Conservation (phyloP, 2,329 filamentous ascomycete genomes). For the Diaporthe capsici region DNA sequence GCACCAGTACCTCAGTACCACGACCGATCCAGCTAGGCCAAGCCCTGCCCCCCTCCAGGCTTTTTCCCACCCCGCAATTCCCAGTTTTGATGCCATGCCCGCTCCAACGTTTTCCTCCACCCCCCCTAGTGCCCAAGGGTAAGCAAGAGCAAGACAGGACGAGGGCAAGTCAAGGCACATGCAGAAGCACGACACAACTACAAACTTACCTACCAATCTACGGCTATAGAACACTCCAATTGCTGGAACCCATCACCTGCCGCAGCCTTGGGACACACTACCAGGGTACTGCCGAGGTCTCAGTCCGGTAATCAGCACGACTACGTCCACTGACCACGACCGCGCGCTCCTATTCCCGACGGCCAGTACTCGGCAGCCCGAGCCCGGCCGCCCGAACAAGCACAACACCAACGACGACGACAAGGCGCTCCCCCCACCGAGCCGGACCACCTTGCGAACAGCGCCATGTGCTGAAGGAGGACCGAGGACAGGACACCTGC, state of each 20-base stretch:
- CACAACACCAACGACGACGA: not conserved
- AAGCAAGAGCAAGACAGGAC: not conserved
- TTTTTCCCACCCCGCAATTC: constrained; percentile 32
- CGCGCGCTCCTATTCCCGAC: not conserved
- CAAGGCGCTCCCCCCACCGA: not conserved
- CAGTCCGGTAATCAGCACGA: not conserved
- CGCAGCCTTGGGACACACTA: not conserved
- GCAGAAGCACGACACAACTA: constrained; percentile 5
- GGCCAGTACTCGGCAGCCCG: constrained; percentile 17
- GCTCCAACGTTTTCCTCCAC: constrained; percentile 21
- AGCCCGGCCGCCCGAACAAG: constrained; percentile 18
- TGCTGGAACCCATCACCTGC: not conserved
- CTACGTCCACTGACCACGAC: not conserved
- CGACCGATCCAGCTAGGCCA: not conserved
- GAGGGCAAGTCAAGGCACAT: constrained; percentile 1
- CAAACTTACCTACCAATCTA: not conserved
- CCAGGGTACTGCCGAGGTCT: constrained; percentile 15
- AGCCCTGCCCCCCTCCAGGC: constrained; percentile 7
- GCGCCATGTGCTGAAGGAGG: constrained; percentile 12
- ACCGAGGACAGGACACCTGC: constrained; percentile 12
- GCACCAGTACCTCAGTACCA: not conserved
- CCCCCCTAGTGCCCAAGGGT: not conserved
- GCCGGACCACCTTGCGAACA: not conserved
- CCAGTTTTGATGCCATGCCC: constrained; percentile 20
- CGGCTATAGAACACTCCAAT: not conserved